Evolutionary conservation across 140 eudicot genomes (phyloP), one percentile per base, ranked within the genome.

Genomic region (Oenanthe javanica): DNA sequence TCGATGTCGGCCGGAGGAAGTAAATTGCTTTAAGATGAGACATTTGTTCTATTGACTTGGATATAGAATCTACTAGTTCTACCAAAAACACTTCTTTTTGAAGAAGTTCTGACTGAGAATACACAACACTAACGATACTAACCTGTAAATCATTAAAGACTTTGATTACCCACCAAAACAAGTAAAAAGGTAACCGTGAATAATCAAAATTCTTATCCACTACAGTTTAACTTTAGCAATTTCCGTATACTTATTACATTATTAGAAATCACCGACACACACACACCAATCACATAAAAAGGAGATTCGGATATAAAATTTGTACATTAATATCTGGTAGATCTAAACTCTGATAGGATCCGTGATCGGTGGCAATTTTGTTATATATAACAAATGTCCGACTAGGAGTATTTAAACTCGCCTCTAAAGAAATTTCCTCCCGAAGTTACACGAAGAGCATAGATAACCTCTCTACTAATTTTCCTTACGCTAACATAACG

Each of bases 61-160:
- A 84, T 80, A 88, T 95, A 70, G 99, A 89, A 87, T 95, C 99
- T 69, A 95, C 89, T 82, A 92, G 83, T 87, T 95, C 99, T 81
- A 95, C 99, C 84, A 95, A 83, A 86, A 95, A 95, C 64, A 95
- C 99, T 88, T 92, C 97, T 87, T 95, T 95, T 85, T 91, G 96
- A 79, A 95, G 90, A 79, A 95, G 97, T 77, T 95, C 99, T 21
- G 99, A 95, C 80, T 92, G 99, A 13, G 98, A 91, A 87, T 93
- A 92, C 72, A 89, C 99, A 12, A 95, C 97, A 83, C 97, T 95
- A 77, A 95, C 97, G 81, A 82, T 80, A 83, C 99, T 92, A 85
- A 95, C 99, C 97, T 93, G 92, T 89, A 85, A 72, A 64, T 59
- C 70, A 72, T n/a, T 18, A 48, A 67, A 81, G 40, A 57, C 69